Evolutionary conservation across 2,329 filamentous ascomycete genomes (phyloP).

Genomic region (Cordyceps militaris): DNA sequence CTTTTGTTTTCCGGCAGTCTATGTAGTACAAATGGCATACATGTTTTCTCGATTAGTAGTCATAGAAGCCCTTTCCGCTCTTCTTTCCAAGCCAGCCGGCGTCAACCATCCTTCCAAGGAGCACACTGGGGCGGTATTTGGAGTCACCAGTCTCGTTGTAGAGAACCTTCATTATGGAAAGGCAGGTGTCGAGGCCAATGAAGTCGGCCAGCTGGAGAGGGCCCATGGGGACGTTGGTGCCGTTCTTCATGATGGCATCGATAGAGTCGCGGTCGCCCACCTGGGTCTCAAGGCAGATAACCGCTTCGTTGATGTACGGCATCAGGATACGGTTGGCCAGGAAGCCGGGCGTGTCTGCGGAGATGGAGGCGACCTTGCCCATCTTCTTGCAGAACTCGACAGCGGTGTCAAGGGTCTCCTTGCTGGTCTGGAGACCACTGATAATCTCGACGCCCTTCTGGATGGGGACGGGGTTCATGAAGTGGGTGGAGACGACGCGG

Average conservation of each 20-base stretch:
- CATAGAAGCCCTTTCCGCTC: slow-evolving; percentile 91
- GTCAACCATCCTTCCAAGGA: slow-evolving; percentile 93
- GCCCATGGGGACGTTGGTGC: slow-evolving; percentile 97
- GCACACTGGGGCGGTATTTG: slow-evolving; percentile 85
- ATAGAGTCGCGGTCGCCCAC: slow-evolving; percentile 87
- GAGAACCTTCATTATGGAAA: slow-evolving; percentile 95
- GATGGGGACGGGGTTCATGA: slow-evolving; percentile 97
- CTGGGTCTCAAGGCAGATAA: slow-evolving; percentile 91
- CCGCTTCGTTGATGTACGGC: slow-evolving; percentile 98
- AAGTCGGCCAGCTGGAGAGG: slow-evolving; percentile 92
- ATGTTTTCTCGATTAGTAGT: slow-evolving; percentile 50
- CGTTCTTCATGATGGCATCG: slow-evolving; percentile 98
- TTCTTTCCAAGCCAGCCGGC: slow-evolving; percentile 98
- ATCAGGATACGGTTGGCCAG: slow-evolving; percentile 94
- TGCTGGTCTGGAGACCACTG: slow-evolving; percentile 82
- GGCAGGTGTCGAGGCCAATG: slow-evolving; percentile 91
- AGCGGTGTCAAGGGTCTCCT: slow-evolving; percentile 72
- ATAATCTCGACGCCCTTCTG: slow-evolving; percentile 99
- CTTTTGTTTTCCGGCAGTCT: neutral
- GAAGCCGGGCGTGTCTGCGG: slow-evolving; percentile 87
- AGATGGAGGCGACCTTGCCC: slow-evolving; percentile 86
- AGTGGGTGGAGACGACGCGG: slow-evolving; percentile 90
- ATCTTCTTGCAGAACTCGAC: slow-evolving; percentile 82
- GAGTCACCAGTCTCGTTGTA: slow-evolving; percentile 88
- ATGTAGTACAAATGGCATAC: slow-evolving; percentile 3